Base-by-base conservation (phyloP, 345 rosid species). In the Balakata baccata region DNA sequence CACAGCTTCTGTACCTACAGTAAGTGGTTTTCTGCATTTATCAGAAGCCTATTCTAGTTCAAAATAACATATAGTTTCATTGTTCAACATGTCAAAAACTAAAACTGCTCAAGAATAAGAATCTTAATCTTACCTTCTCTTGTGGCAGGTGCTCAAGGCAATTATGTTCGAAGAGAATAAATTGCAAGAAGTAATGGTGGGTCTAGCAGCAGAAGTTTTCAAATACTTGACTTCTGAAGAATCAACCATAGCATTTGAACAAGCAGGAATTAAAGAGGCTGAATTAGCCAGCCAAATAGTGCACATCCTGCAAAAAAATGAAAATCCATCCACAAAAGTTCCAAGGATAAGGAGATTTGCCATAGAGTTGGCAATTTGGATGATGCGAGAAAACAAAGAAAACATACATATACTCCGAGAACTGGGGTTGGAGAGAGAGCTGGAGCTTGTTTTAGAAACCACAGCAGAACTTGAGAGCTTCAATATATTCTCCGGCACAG, bases 151-250 rank as follows among this genome's bases (percentile, higher is more conserved):
- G 29, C 87, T 95, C 16, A 84, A 79, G 84, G 88, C 87, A 53
- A 83, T 89, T 0, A 77, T 86, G 81, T 84, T 87, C 47, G 89
- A 79, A 69, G 90, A 89, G 67, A 77, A 79, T 81, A 95, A 95
- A 74, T 63, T 87, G 72, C 99, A 92, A 63, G 99, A 95, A 87
- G 97, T 92, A 70, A 92, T 95, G 97, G 69, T 87, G 68, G 94
- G 93, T 67, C 81, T 85, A 77, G 93, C 86, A 16, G 85, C 76
- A 47, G 90, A 86, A 66, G 83, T 85, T 63, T 89, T 92, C 83
- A 90, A 74, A 65, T 84, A 82, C 81, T 81, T 89, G 94, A 79
- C 73, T 11, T 67, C 79, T 65, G 78, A 85, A 67, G 96, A 92
- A 82, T 81, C 87, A 29, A 79, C 57, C 66, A 61, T 62, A 45